Evolutionary conservation across 2,329 filamentous ascomycete species (phyloP).

Genomic region (Pseudogymnoascus destructans): DNA sequence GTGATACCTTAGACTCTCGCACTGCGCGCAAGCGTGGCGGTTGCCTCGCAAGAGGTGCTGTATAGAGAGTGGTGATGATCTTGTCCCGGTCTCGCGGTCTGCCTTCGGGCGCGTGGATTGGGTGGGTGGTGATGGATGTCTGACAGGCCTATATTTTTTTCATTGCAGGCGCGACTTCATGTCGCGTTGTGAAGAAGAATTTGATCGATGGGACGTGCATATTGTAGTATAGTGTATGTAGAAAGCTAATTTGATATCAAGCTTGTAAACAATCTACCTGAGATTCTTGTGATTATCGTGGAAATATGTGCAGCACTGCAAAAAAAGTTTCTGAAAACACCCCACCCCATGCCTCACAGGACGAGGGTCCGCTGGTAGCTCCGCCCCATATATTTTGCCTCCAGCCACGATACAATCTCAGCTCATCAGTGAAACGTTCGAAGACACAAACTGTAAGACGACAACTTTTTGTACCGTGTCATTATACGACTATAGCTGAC

Average conservation of each 20-base stretch:
- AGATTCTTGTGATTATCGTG: not conserved
- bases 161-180: slow-evolving; percentile 37
- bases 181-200: slow-evolving; percentile 40
- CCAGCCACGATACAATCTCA: not conserved
- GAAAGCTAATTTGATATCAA: not conserved
- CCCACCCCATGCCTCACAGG: not conserved
- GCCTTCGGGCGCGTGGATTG: slow-evolving; percentile 63
- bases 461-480: not conserved
- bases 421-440: not conserved
- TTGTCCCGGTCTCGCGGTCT: slow-evolving; percentile 60
- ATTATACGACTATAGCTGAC: slow-evolving; percentile 5
- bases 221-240: not conserved
- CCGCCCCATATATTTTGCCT: not conserved
- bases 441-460: not conserved
- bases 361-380: not conserved
- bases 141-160: slow-evolving; percentile 60
- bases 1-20: slow-evolving; percentile 59
- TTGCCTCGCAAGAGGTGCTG: slow-evolving; percentile 31
- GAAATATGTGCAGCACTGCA: not conserved
- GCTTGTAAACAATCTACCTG: not conserved
- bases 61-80: slow-evolving; percentile 94
- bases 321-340: not conserved
- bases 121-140: slow-evolving; percentile 81
- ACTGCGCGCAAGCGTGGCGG: slow-evolving; percentile 51
- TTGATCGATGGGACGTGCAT: not conserved